Conservation (phyloP, 2,329 filamentous ascomycete species). For the Acrocalymma vagum region DNA sequence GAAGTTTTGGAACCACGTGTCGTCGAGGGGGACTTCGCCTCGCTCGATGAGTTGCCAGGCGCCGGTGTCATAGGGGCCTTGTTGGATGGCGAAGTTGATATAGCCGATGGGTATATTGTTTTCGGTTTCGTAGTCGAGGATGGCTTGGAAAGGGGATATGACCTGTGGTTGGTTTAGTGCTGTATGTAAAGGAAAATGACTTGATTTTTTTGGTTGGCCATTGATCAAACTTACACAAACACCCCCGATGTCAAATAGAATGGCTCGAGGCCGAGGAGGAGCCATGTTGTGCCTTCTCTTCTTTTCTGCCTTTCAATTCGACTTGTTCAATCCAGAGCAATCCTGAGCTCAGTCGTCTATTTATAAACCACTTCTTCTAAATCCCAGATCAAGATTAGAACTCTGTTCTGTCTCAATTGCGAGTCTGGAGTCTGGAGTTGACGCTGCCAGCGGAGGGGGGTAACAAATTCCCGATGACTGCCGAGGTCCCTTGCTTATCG, state of each 20-base stretch:
- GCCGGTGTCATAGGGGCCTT: conserved; percentile 74
- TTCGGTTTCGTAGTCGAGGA: conserved; percentile 85
- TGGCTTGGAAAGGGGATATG: conserved; percentile 88
- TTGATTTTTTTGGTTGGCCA: conserved; percentile 10
- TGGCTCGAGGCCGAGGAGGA: too few relatives aligned
- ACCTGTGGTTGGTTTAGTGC: conserved; percentile 64
- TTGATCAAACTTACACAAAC: conserved; percentile 82
- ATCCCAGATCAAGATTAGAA: too few relatives aligned
- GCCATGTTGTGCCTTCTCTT: too few relatives aligned
- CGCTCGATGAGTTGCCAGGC: conserved; percentile 90
- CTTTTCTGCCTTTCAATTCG: too few relatives aligned
- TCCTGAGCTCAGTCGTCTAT: too few relatives aligned
- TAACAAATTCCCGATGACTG: too few relatives aligned
- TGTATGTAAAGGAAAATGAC: neutral
- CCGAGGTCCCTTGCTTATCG: too few relatives aligned
- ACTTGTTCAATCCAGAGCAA: too few relatives aligned
- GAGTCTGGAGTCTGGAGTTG: too few relatives aligned
- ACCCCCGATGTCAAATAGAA: conserved; percentile 92
- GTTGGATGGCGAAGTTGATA: conserved; percentile 89
- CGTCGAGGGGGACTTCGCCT: conserved; percentile 79
- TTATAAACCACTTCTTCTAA: too few relatives aligned
- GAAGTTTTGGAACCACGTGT: conserved; percentile 79
- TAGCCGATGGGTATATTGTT: conserved; percentile 84
- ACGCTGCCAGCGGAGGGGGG: too few relatives aligned
- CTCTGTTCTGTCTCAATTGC: too few relatives aligned